Percentiles rank a stretch among this genome's conserved stretches.
phyloP scores from a whole-genome alignment of 345 rosid genomes.

The Anacardium occidentale region DNA sequence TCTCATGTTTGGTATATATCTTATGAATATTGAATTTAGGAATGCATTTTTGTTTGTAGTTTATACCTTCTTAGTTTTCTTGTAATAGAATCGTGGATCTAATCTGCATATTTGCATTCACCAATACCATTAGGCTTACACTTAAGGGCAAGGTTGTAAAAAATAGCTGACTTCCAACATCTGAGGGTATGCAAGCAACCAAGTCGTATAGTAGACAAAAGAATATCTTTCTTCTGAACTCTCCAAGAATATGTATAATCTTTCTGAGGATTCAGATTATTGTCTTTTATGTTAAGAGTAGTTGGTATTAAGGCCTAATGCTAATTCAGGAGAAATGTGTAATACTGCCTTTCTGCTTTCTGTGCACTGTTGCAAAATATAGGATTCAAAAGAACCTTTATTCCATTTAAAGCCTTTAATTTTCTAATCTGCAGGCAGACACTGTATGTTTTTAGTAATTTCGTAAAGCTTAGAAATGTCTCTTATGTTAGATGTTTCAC shows the following conservation, averaged over 20 bases:
- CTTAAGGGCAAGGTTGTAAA: neutral
- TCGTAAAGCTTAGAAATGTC: neutral
- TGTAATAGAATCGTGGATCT: neutral
- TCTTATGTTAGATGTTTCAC: conserved; percentile 14
- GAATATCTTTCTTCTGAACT: neutral
- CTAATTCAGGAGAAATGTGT: neutral
- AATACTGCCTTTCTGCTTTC: neutral
- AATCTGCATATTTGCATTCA: neutral
- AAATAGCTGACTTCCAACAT: conserved; percentile 5
- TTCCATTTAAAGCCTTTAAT: neutral
- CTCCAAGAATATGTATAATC: neutral
- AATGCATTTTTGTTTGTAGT: no score
- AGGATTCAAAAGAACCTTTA: neutral
- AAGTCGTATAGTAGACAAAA: neutral
- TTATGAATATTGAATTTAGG: neutral
- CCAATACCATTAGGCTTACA: neutral
- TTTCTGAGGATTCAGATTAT: neutral
- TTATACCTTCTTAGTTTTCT: neutral
- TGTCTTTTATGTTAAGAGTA: neutral
- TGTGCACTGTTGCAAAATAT: neutral
- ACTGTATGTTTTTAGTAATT: neutral
- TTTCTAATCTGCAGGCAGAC: neutral
- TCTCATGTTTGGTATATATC: conserved; percentile 16
- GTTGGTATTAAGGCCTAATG: neutral
- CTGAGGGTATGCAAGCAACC: neutral